A percentile compares a stretch with the other conserved stretches of the same genome.
These are phyloP conservation scores for Pichia ethanolica DNA, from an alignment of 805 yeast species.

Conservation along the genomic window DNA sequence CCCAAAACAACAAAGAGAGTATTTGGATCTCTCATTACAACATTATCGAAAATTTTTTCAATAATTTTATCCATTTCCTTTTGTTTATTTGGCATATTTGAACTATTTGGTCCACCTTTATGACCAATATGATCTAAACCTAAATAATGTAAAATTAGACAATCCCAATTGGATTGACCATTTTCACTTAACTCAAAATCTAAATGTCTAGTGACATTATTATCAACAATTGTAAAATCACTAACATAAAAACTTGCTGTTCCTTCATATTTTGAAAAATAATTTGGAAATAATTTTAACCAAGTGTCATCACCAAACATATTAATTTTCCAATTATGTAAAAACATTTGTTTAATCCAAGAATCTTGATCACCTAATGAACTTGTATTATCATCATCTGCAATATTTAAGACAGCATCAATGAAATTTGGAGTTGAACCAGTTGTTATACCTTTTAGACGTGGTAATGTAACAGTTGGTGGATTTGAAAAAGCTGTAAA, in stretches of 20 bases:
- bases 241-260: constrained; percentile 91
- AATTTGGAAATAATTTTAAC: constrained; percentile 77
- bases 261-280: constrained; percentile 67
- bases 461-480: constrained; percentile 93
- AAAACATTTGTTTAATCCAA: constrained; percentile 67
- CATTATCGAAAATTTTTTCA: constrained; percentile 36
- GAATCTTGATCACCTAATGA: constrained; percentile 71
- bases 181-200: constrained; percentile 43
- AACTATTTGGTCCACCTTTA: constrained; percentile 83
- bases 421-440: constrained; percentile 92
- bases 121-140: constrained; percentile 98
- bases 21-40: constrained; percentile 25
- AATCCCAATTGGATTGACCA: constrained; percentile 59
- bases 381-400: constrained; percentile 75
- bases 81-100: constrained; percentile 77
- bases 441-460: constrained; percentile 87
- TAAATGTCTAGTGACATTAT: constrained; percentile 85
- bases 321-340: constrained; percentile 43
- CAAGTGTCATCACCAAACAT: constrained; percentile 98
- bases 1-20: constrained; percentile 76
- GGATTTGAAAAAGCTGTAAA: constrained; percentile 91
- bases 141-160: constrained; percentile 77
- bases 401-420: constrained; percentile 90
- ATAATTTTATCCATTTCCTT: constrained; percentile 76
- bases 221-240: constrained; percentile 90